A percentile compares a stretch with the other conserved stretches of the same genome.
Evolutionary conservation across 257 asterid genomes (phyloP).

Genomic region (Nicotiana attenuata): DNA sequence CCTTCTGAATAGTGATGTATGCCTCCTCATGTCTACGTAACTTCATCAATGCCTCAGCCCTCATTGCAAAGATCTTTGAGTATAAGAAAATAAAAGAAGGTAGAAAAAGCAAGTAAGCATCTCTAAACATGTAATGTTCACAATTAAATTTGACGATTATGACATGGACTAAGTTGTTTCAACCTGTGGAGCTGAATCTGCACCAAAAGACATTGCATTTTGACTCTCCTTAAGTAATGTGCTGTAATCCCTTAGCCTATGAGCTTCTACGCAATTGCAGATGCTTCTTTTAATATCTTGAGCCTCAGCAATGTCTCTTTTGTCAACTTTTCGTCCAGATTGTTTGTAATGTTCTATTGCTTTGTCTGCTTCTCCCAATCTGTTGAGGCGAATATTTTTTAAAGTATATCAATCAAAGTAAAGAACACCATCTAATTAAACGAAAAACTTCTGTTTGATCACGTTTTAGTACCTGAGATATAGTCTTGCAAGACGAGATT

Average conservation of each 20-base stretch:
- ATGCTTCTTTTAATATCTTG: constrained; percentile 32
- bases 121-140: neutral
- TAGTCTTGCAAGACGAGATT: constrained; percentile 47
- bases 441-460: neutral
- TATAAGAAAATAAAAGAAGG: neutral
- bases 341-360: constrained; percentile 39
- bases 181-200: constrained; percentile 66
- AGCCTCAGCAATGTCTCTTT: constrained; percentile 36
- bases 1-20: constrained; percentile 20
- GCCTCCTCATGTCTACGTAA: constrained; percentile 57
- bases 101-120: neutral
- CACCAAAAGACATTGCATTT: constrained; percentile 37
- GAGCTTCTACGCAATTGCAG: constrained; percentile 28
- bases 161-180: no score
- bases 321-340: constrained; percentile 39
- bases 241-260: constrained; percentile 36
- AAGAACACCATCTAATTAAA: neutral
- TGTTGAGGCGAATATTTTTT: constrained; percentile 6
- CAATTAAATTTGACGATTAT: neutral
- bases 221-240: constrained; percentile 31
- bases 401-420: neutral
- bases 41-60: constrained; percentile 53
- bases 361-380: constrained; percentile 59
- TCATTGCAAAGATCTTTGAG: constrained; percentile 45
- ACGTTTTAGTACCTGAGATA: constrained; percentile 35